Base-by-base conservation (phyloP, 768 basidiomycete species). In the Coprinopsis cinerea region DNA sequence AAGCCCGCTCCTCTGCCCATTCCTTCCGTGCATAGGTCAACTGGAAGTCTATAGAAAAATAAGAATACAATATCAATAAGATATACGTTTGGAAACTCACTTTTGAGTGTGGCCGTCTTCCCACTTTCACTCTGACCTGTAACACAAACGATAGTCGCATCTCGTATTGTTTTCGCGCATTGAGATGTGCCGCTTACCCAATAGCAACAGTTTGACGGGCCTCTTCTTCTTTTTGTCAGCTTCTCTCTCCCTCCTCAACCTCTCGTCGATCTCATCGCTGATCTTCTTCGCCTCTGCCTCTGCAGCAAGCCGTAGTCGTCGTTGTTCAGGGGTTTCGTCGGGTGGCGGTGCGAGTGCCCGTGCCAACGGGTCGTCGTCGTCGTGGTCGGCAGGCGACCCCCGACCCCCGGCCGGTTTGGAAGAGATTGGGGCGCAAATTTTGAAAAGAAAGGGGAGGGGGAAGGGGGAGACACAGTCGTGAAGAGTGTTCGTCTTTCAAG, bases 81-180 rank as follows among this genome's bases (percentile, higher is more conserved):
- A 30, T 48, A 43, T 13, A 26, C 17, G 20, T 3, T 1, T 28
- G 30, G 23, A 47, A 48, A 46, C 48, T 25, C 56, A 88, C 86
- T 89, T 67, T 90, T 90, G 48, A 90, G 60, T 0, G 86, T 88
- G 23, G 87, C 85, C 0, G 85, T 86, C 64, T 90, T 90, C 26
- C 83, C 87, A 58, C 83, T 85, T 69, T 87, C 85, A 52, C 82
- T 83, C 64, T 85, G 84, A 15, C 78, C 77, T 75, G n/a, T n/a
- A n/a, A n/a, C n/a, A 4, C 9, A 32, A 32, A 39, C 37, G 10
- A 39, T 20, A 13, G 37, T 20, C 37, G 18, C 9, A 13, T 11
- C 11, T 34, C 30, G 30, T 34, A 9, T 9, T 9, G 9, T 11
- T 40, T 9, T 6, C 10, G 11, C 9, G 37, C 10, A 40, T 40